phyloP scores from a whole-genome alignment of 441 rosid genomes.

The Geranium incanum region DNA sequence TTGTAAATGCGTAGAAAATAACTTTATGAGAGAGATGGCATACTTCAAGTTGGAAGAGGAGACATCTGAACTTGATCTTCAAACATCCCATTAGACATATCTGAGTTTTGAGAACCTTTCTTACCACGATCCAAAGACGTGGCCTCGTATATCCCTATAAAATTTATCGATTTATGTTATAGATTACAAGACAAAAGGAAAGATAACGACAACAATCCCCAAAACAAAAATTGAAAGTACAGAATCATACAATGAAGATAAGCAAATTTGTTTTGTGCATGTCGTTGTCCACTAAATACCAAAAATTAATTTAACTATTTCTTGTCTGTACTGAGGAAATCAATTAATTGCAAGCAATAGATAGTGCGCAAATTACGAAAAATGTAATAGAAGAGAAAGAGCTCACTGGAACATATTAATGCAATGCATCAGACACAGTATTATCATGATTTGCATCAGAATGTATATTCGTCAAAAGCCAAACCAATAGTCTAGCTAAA shows the following conservation, averaged over 20 bases:
- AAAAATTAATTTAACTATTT: not conserved
- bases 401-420: not conserved
- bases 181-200: not conserved
- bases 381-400: no score
- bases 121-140: constrained; percentile 61
- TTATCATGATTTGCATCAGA: not conserved
- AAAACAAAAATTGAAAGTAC: not conserved
- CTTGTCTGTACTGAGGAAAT: not conserved
- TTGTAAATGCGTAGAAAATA: not conserved
- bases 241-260: not conserved
- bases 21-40: not conserved
- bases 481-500: not conserved
- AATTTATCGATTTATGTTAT: constrained; percentile 5
- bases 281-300: not conserved
- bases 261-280: not conserved
- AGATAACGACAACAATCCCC: not conserved
- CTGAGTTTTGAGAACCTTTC: constrained; percentile 48
- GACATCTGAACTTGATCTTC: constrained; percentile 45
- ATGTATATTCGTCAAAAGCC: not conserved
- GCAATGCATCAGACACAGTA: not conserved
- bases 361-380: not conserved
- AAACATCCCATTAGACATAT: constrained; percentile 40
- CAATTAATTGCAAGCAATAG: not conserved
- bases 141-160: constrained; percentile 68
- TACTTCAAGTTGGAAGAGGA: constrained; percentile 50